phyloP scores from a whole-genome alignment of 805 yeast species.

The Candida methanosorbosa region DNA sequence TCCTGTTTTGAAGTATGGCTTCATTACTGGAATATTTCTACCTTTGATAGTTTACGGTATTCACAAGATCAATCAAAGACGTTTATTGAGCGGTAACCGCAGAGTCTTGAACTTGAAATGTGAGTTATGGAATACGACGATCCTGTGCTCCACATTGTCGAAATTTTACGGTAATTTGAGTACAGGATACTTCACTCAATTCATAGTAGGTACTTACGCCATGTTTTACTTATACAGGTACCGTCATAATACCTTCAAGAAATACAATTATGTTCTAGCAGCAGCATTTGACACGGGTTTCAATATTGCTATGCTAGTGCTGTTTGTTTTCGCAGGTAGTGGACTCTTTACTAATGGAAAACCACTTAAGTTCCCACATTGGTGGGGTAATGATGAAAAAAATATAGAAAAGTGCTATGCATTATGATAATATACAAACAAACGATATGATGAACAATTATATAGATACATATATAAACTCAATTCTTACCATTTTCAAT shows the following conservation, averaged over 20 bases:
- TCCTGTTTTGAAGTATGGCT: slow-evolving; percentile 35
- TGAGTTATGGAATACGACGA: slow-evolving; percentile 37
- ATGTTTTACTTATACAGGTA: slow-evolving; percentile 36
- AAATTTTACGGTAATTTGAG: slow-evolving; percentile 40
- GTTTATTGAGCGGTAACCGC: background rate
- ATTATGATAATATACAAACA: slow-evolving; percentile 4
- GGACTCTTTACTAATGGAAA: slow-evolving; percentile 6
- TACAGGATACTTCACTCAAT: slow-evolving; percentile 38
- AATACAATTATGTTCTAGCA: slow-evolving; percentile 38
- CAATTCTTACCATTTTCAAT: slow-evolving; percentile 19
- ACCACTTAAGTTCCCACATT: slow-evolving; percentile 22
- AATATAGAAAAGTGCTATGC: slow-evolving; percentile 42
- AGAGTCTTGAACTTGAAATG: slow-evolving; percentile 8
- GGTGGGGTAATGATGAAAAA: slow-evolving; percentile 42
- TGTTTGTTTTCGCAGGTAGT: slow-evolving; percentile 25
- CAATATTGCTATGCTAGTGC: slow-evolving; percentile 30
- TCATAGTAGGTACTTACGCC: slow-evolving; percentile 38
- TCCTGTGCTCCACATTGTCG: slow-evolving; percentile 38
- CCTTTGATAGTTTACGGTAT: slow-evolving; percentile 25
- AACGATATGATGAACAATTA: background rate
- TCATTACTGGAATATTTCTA: slow-evolving; percentile 28
- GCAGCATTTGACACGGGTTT: slow-evolving; percentile 46
- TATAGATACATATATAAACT: slow-evolving; percentile 7
- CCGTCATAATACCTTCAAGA: slow-evolving; percentile 30
- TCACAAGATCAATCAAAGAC: slow-evolving; percentile 3